phyloP scores from a whole-genome alignment of 2,329 filamentous ascomycete genomes.

The Talaromyces pinophilus region DNA sequence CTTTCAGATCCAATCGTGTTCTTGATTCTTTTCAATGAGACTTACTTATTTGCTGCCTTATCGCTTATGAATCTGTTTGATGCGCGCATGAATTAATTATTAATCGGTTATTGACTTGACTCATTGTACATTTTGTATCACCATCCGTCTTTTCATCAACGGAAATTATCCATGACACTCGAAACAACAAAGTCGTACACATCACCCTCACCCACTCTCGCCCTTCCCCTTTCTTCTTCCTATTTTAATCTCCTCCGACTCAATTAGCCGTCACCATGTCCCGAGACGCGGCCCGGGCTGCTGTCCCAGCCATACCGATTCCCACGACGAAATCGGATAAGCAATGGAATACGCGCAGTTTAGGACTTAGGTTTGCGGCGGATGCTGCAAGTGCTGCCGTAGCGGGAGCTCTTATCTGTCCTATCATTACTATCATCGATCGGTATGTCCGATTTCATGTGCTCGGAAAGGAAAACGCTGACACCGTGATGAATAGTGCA shows the following conservation, averaged over 20 bases:
- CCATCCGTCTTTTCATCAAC: neutral
- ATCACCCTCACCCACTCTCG: neutral
- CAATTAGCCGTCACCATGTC: constrained; percentile 28
- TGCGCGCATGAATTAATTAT: neutral
- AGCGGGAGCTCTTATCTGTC: constrained; percentile 75
- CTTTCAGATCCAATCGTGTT: neutral
- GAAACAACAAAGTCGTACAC: neutral
- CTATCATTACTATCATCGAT: constrained; percentile 84
- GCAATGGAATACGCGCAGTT: constrained; percentile 73
- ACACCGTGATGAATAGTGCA: constrained; percentile 35
- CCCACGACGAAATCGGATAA: constrained; percentile 4
- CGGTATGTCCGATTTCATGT: constrained; percentile 29
- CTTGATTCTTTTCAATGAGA: neutral
- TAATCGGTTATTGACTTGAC: constrained; percentile 6
- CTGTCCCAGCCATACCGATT: constrained; percentile 26
- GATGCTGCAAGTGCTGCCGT: constrained; percentile 69
- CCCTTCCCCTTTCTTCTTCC: neutral
- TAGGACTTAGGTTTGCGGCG: constrained; percentile 65
- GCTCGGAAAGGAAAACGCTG: constrained; percentile 1
- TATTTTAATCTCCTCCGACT: neutral
- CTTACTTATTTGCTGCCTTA: neutral
- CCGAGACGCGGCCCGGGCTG: constrained; percentile 31
- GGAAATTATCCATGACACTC: constrained; percentile 3
- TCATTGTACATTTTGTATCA: constrained; percentile 5
- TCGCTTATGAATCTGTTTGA: neutral